Conservation (phyloP, 176 grass and related monocot genomes). For the Aegilops longissima region DNA sequence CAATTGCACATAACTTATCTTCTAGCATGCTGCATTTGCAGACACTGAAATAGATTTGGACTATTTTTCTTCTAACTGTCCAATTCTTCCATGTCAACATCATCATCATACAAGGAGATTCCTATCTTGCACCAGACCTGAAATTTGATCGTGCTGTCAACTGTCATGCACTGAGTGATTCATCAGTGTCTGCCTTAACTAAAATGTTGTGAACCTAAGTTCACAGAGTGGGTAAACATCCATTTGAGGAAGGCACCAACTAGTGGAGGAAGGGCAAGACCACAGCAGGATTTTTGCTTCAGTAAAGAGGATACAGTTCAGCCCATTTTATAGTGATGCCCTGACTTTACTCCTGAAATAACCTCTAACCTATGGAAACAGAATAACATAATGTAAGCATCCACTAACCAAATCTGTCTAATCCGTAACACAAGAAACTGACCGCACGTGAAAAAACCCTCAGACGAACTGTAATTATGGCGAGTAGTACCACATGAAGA, state of each 20-base stretch:
- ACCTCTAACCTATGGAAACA: background rate
- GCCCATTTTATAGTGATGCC: background rate
- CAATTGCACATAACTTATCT: background rate
- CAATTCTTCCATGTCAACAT: constrained; percentile 5
- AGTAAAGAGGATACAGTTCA: background rate
- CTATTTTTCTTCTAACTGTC: background rate
- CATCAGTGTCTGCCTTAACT: background rate
- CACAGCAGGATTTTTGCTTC: background rate
- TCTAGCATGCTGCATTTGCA: background rate
- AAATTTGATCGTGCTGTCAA: constrained; percentile 14
- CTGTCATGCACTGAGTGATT: background rate
- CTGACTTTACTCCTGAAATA: background rate
- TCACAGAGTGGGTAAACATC: background rate
- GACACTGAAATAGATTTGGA: background rate
- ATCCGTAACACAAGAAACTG: background rate
- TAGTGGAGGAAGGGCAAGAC: background rate
- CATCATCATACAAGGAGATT: background rate
- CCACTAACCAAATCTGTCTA: background rate
- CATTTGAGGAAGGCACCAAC: background rate
- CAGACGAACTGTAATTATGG: background rate
- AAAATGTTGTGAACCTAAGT: background rate
- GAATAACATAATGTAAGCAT: background rate
- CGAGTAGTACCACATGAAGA: background rate
- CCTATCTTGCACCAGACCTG: background rate
- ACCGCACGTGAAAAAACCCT: background rate